Percentiles rank a stretch among this genome's conserved stretches.
phyloP scores from a whole-genome alignment of 2,329 filamentous ascomycete genomes.

The Penicillium sp. region DNA sequence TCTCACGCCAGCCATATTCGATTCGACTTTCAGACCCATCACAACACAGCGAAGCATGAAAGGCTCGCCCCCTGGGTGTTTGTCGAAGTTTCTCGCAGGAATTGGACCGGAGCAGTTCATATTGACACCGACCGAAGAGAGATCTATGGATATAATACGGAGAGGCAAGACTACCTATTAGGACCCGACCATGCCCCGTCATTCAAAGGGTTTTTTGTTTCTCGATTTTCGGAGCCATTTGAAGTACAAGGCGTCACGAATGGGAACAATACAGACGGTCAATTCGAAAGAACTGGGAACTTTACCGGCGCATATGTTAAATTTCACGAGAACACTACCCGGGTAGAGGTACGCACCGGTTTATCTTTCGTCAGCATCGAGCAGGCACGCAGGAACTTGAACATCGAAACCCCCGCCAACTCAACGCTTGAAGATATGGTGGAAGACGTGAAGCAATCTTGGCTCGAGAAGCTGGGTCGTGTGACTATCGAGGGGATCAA shows the following conservation, averaged over 20 bases:
- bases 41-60: background rate
- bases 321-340: constrained; percentile 34
- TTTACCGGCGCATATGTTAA: constrained; percentile 48
- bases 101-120: constrained; percentile 51
- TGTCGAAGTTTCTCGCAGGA: constrained; percentile 51
- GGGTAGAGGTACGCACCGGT: constrained; percentile 52
- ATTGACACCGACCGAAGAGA: constrained; percentile 44
- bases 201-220: constrained; percentile 54
- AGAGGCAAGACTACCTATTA: constrained; percentile 53
- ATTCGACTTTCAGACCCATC: constrained; percentile 41
- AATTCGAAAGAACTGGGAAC: constrained; percentile 35
- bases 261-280: constrained; percentile 31
- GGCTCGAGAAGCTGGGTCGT: constrained; percentile 52
- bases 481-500: constrained; percentile 51
- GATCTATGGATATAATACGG: constrained; percentile 50
- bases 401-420: constrained; percentile 47
- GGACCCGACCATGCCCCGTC: constrained; percentile 48
- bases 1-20: constrained; percentile 49
- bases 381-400: constrained; percentile 52
- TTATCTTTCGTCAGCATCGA: constrained; percentile 54
- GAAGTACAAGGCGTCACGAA: constrained; percentile 40
- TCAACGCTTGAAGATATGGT: constrained; percentile 46
- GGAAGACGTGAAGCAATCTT: constrained; percentile 45
- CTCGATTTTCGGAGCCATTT: constrained; percentile 52
- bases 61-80: constrained; percentile 42